A percentile compares a stretch with the other conserved stretches of the same genome.
These are phyloP conservation scores for Coelastrella sp. DNA, from an alignment of 139 green algal genomes.

Conservation along the genomic window DNA sequence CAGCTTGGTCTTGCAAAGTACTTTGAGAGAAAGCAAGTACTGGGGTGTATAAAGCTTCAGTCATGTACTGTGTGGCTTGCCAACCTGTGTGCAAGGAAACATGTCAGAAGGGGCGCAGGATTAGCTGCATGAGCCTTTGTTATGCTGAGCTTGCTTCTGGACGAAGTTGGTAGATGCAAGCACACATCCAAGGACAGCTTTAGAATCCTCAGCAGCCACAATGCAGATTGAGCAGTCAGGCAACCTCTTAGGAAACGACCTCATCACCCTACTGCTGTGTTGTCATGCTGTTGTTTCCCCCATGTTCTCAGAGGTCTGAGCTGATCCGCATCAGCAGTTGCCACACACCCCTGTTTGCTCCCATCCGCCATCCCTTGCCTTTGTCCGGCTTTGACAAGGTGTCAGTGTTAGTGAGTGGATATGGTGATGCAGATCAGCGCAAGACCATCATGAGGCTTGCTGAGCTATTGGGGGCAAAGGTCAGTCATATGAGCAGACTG, in stretches of 20 bases:
- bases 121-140: no score
- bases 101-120: no score
- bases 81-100: no score
- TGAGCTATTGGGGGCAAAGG: neutral
- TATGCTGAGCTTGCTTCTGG: neutral
- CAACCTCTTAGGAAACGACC: neutral
- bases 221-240: neutral
- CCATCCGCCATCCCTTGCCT: conserved; percentile 18
- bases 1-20: no score
- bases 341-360: conserved; percentile 14
- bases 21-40: no score
- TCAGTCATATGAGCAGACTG: conserved; percentile 2
- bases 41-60: no score
- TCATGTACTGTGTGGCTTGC: no score
- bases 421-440: neutral
- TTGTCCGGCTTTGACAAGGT: conserved; percentile 13
- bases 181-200: neutral
- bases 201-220: neutral
- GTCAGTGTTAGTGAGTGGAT: neutral
- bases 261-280: neutral
- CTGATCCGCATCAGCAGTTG: conserved; percentile 16
- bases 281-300: neutral
- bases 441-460: conserved; percentile 7
- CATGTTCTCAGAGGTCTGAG: neutral
- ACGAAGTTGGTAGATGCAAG: neutral